A percentile compares a stretch with the other conserved stretches of the same genome.
Evolutionary conservation across 176 grass and related monocot genomes (phyloP).

Genomic region (Musa schizocarpa): DNA sequence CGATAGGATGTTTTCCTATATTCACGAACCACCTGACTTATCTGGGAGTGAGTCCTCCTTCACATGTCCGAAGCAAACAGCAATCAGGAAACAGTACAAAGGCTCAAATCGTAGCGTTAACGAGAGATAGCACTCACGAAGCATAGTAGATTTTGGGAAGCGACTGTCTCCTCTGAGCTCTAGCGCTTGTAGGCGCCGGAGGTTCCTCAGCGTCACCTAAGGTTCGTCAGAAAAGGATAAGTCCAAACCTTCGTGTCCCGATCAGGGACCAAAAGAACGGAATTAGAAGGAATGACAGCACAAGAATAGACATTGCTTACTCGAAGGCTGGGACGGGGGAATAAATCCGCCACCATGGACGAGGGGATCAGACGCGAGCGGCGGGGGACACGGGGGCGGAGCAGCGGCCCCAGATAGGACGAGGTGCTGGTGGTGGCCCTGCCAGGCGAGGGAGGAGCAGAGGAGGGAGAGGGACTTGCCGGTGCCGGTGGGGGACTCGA

Average conservation of each 20-base stretch:
- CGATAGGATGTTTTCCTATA: conserved; percentile 86
- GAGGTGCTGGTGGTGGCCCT: conserved; percentile 49
- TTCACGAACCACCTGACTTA: conserved; percentile 90
- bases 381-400: neutral
- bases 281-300: neutral
- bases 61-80: conserved; percentile 15
- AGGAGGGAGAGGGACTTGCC: conserved; percentile 93
- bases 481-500: conserved; percentile 95
- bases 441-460: conserved; percentile 91
- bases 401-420: conserved; percentile 1
- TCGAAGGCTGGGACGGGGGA: conserved; percentile 33
- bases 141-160: conserved; percentile 74
- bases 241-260: neutral
- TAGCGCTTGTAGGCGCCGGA: conserved; percentile 17
- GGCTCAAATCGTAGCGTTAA: neutral
- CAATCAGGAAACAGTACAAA: neutral
- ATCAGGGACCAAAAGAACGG: neutral
- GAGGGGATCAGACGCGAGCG: conserved; percentile 25
- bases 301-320: conserved; percentile 9
- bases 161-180: conserved; percentile 37
- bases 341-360: conserved; percentile 82
- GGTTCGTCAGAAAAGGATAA: conserved; percentile 11
- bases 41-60: conserved; percentile 99
- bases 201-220: conserved; percentile 28
- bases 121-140: conserved; percentile 39